Evolutionary conservation across 805 yeast species (phyloP).

Genomic region (Starmerella stellata): DNA sequence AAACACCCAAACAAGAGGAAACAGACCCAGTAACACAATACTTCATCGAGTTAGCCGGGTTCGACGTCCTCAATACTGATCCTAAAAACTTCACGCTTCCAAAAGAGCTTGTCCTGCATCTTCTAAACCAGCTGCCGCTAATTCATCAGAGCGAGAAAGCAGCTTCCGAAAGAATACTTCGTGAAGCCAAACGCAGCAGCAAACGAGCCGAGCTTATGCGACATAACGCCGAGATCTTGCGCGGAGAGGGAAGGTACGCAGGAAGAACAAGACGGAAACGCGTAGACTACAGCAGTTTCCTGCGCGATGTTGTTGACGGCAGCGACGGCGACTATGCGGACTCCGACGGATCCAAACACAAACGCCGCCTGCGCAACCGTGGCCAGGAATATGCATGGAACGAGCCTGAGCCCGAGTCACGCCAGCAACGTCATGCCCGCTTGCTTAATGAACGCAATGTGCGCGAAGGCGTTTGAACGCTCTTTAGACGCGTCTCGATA

Average conservation of each 20-base stretch:
- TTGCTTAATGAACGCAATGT: conserved; percentile 10
- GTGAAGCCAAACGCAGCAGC: conserved; percentile 13
- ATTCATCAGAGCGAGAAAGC: conserved; percentile 11
- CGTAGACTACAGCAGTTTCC: conserved; percentile 8
- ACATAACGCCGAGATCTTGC: conserved; percentile 13
- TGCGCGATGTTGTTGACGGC: conserved; percentile 3
- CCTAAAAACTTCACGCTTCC: conserved; percentile 10
- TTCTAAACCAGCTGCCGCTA: conserved; percentile 11
- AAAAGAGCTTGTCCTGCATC: conserved; percentile 12
- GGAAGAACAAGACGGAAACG: conserved; percentile 11
- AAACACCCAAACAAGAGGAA: not conserved
- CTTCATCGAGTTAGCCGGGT: not conserved
- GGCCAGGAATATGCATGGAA: conserved; percentile 10
- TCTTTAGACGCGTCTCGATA: too few relatives aligned
- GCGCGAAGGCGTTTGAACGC: not conserved
- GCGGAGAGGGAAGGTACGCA: conserved; percentile 19
- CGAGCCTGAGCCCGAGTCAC: conserved; percentile 13
- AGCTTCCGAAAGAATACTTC: conserved; percentile 10
- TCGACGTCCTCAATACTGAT: not conserved
- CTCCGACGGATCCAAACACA: conserved; percentile 2
- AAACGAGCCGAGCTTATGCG: conserved; percentile 12
- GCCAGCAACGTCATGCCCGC: conserved; percentile 15
- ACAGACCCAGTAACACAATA: not conserved
- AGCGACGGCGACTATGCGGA: conserved; percentile 6
- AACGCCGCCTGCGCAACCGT: conserved; percentile 9